These are phyloP conservation scores for Colletotrichum sp. DNA, from an alignment of 2,329 filamentous ascomycete species.

Conservation along the genomic window DNA sequence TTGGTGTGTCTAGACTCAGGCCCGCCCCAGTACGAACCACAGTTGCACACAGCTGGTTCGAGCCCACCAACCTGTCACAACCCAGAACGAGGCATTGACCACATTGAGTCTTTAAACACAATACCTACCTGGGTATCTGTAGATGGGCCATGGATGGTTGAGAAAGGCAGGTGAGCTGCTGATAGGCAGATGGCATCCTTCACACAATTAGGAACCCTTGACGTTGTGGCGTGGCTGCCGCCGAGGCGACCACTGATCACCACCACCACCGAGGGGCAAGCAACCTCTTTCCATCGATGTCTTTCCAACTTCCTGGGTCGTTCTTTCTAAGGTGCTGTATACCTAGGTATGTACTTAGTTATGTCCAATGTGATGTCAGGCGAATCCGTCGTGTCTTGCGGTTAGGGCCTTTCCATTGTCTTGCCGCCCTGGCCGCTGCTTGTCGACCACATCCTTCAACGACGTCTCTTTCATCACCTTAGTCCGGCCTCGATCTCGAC, in stretches of 20 bases:
- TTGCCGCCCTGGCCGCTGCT: conserved; percentile 3
- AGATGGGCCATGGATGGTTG: not conserved
- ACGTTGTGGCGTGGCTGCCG: too few species aligned
- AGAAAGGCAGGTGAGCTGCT: not conserved
- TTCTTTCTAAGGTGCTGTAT: too few species aligned
- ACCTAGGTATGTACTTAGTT: too few species aligned
- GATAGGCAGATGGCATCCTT: not conserved
- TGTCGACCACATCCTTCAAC: not conserved
- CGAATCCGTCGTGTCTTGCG: not conserved
- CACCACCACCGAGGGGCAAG: too few species aligned
- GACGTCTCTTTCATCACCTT: not conserved
- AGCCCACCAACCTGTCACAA: not conserved
- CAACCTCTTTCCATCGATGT: too few species aligned
- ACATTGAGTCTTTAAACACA: not conserved
- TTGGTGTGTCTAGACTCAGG: not conserved
- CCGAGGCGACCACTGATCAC: too few species aligned
- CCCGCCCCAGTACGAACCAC: not conserved
- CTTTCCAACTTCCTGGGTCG: too few species aligned
- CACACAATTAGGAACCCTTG: too few species aligned
- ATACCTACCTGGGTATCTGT: not conserved
- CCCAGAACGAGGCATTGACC: not conserved
- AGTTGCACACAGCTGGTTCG: not conserved
- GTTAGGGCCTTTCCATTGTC: not conserved
- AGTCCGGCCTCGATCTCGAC: not conserved
- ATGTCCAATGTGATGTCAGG: not conserved